These are phyloP conservation scores for Dictyostelium intermedium DNA, from an alignment of 78 protist genomes.

Conservation along the genomic window DNA sequence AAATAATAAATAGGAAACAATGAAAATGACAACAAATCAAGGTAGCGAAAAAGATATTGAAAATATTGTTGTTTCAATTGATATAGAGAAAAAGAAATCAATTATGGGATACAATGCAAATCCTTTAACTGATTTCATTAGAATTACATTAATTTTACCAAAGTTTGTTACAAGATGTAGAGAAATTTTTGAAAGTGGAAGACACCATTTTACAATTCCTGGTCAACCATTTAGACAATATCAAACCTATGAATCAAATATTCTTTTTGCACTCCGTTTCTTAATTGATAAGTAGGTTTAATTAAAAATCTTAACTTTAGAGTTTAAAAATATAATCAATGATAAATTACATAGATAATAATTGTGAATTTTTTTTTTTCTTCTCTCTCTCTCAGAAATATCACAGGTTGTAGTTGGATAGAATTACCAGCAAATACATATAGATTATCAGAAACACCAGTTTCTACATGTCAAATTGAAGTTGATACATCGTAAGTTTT, in stretches of 20 bases:
- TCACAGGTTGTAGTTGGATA: conserved; percentile 85
- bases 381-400: no score
- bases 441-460: not conserved
- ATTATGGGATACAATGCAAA: conserved; percentile 63
- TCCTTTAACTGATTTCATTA: conserved; percentile 71
- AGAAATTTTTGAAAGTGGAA: conserved; percentile 51
- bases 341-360: not conserved
- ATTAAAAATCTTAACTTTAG: no score
- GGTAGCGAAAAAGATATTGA: conserved; percentile 4
- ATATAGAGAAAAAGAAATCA: conserved; percentile 73
- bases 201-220: conserved; percentile 6
- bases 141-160: conserved; percentile 80
- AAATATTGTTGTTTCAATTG: conserved; percentile 64
- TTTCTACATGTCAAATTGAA: conserved; percentile 84
- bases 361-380: not conserved
- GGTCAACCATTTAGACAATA: conserved; percentile 51
- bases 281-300: conserved; percentile 92
- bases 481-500: conserved; percentile 67
- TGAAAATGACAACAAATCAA: not conserved
- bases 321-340: no score
- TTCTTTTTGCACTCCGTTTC: conserved; percentile 95
- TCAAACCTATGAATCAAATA: conserved; percentile 96
- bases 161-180: conserved; percentile 80
- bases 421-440: conserved; percentile 91
- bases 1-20: not conserved